Evolutionary conservation across 2,329 filamentous ascomycete species (phyloP).

Genomic region (Triangularia setosa): DNA sequence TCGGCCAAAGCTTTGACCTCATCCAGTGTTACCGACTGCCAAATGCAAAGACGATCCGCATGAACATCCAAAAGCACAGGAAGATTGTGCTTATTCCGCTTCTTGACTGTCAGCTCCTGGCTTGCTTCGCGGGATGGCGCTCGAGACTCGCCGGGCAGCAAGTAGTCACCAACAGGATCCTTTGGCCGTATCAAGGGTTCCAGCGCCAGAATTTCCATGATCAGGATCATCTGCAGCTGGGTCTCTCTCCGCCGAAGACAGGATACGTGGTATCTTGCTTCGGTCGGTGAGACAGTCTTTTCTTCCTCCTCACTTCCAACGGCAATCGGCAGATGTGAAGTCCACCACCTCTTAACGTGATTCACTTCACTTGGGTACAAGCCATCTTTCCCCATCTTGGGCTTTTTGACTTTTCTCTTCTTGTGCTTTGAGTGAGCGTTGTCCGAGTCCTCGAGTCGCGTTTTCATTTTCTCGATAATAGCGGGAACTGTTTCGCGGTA

Average conservation of each 20-base stretch:
- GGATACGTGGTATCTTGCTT: conserved; percentile 60
- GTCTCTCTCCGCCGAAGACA: conserved; percentile 71
- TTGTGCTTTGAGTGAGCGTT: conserved; percentile 39
- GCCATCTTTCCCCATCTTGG: conserved; percentile 64
- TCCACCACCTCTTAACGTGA: conserved; percentile 68
- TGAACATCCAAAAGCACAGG: conserved; percentile 66
- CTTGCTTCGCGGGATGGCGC: conserved; percentile 31
- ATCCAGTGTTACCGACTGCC: conserved; percentile 70
- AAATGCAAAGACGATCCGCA: conserved; percentile 75
- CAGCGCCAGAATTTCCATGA: conserved; percentile 71
- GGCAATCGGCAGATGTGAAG: conserved; percentile 47
- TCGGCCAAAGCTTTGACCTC: conserved; percentile 50
- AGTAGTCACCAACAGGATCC: conserved; percentile 40
- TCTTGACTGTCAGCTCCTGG: conserved; percentile 42
- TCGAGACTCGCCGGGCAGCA: conserved; percentile 44
- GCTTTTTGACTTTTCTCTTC: conserved; percentile 57
- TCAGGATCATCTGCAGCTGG: conserved; percentile 74
- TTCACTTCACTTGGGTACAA: conserved; percentile 64
- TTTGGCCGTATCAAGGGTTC: conserved; percentile 47
- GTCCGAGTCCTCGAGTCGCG: conserved; percentile 52
- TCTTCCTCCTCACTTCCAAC: conserved; percentile 43
- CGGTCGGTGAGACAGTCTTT: conserved; percentile 43
- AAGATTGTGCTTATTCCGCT: conserved; percentile 60
- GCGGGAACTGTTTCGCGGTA: conserved; percentile 67
- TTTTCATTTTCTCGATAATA: conserved; percentile 55